Conservation (phyloP, 805 yeast genomes). For the Tetrapisispora iriomotensis region DNA sequence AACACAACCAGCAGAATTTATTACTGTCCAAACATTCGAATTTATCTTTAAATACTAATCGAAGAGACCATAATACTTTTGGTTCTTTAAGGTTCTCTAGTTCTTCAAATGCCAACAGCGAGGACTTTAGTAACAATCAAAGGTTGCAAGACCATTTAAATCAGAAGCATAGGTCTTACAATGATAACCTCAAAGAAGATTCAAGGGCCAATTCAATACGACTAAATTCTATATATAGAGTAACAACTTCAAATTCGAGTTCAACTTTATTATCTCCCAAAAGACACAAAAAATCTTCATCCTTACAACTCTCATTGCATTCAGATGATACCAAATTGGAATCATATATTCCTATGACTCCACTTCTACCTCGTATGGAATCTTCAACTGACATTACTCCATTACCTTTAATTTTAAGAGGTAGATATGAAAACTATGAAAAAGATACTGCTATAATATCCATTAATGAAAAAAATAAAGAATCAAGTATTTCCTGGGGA, state of each 20-base stretch:
- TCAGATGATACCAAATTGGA: slow-evolving; percentile 15
- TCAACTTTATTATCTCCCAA: slow-evolving; percentile 12
- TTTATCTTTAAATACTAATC: not conserved
- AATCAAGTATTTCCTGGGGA: slow-evolving; percentile 79
- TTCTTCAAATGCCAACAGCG: not conserved
- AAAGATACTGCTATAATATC: slow-evolving; percentile 63
- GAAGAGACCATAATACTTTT: not conserved
- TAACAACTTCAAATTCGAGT: slow-evolving; percentile 25
- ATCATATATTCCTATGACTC: slow-evolving; percentile 26
- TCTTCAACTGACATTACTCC: slow-evolving; percentile 53
- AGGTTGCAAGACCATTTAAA: too few species aligned
- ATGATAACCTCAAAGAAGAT: not conserved
- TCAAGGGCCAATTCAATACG: slow-evolving; percentile 2
- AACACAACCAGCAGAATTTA: not conserved
- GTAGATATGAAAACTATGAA: slow-evolving; percentile 55
- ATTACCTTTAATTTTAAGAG: slow-evolving; percentile 61
- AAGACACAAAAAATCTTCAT: slow-evolving; percentile 11
- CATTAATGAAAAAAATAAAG: slow-evolving; percentile 75
- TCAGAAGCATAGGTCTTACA: not conserved
- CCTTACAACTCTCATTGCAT: slow-evolving; percentile 25
- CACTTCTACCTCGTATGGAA: slow-evolving; percentile 37
- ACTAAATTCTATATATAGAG: slow-evolving; percentile 17
- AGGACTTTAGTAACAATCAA: too few species aligned
- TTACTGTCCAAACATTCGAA: not conserved
- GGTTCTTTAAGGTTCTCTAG: not conserved